These are phyloP conservation scores for Blastocystis sp. DNA, from an alignment of 352 stramenopile genomes.

Conservation along the genomic window DNA sequence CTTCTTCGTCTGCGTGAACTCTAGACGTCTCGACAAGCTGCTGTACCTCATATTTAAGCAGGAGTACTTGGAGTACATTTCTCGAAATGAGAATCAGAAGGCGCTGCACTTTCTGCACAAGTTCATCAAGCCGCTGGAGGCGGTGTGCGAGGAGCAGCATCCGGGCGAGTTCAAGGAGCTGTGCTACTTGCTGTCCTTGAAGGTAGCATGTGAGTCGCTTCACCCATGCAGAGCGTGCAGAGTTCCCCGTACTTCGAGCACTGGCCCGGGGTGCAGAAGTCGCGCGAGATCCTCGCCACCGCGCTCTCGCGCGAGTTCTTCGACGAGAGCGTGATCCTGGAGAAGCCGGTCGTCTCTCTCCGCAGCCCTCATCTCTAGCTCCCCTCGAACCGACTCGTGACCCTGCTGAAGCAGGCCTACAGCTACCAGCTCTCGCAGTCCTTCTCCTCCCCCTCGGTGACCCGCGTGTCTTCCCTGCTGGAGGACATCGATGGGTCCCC, in stretches of 20 bases:
- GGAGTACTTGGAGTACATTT: constrained; percentile 28
- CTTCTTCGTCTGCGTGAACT: background rate
- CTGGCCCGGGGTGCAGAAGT: constrained; percentile 8
- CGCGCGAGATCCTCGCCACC: constrained; percentile 18
- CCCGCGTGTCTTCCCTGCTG: background rate
- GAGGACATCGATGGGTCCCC: background rate
- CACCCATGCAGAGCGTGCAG: background rate
- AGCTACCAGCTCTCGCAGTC: background rate
- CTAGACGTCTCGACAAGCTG: background rate
- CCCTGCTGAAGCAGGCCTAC: constrained; percentile 27
- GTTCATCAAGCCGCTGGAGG: constrained; percentile 31
- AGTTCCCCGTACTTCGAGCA: constrained; percentile 1
- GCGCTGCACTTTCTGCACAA: constrained; percentile 28
- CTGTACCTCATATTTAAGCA: constrained; percentile 1
- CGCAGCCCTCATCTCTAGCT: background rate
- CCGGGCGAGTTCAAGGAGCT: constrained; percentile 31
- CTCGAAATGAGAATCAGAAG: constrained; percentile 27
- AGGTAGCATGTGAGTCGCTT: background rate
- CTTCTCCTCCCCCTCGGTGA: background rate
- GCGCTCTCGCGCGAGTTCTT: background rate
- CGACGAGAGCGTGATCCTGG: background rate
- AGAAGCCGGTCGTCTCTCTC: background rate
- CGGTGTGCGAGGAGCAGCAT: background rate
- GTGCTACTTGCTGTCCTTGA: constrained; percentile 28
- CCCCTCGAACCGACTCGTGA: constrained; percentile 15